Percentiles rank a stretch among this genome's conserved stretches.
These are phyloP conservation scores for Nigrospora oryzae DNA, from an alignment of 2,329 filamentous ascomycete species.

Conservation along the genomic window DNA sequence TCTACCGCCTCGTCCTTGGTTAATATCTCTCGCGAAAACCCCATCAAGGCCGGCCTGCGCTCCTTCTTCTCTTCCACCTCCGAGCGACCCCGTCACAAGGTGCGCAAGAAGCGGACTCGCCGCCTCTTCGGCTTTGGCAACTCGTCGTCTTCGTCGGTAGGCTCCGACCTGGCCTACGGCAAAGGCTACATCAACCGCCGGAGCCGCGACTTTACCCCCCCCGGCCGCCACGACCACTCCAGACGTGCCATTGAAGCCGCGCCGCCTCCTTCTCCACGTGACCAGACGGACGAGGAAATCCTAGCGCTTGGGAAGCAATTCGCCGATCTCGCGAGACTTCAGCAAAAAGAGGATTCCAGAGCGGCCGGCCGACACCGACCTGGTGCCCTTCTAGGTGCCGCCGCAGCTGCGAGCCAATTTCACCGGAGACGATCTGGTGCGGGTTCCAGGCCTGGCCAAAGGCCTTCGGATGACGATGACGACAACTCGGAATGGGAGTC, in stretches of 20 bases:
- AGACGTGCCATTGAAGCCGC: slow-evolving; percentile 9
- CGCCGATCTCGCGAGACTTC: slow-evolving; percentile 40
- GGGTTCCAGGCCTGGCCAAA: slow-evolving; percentile 29
- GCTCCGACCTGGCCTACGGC: slow-evolving; percentile 62
- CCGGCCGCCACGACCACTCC: slow-evolving; percentile 7
- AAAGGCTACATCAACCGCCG: slow-evolving; percentile 43
- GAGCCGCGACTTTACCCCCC: slow-evolving; percentile 22
- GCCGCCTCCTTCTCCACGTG: slow-evolving; percentile 17
- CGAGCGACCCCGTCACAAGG: slow-evolving; percentile 29
- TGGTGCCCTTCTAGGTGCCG: slow-evolving; percentile 29
- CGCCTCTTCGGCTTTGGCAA: slow-evolving; percentile 49
- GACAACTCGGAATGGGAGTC: slow-evolving; percentile 45
- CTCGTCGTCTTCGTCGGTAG: slow-evolving; percentile 59
- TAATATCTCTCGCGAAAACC: slow-evolving; percentile 54
- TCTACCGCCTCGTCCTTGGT: slow-evolving; percentile 52
- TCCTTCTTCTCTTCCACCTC: slow-evolving; percentile 57
- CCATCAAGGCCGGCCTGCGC: slow-evolving; percentile 42
- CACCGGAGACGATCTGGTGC: slow-evolving; percentile 28
- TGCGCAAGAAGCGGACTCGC: slow-evolving; percentile 36
- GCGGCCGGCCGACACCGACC: slow-evolving; percentile 28
- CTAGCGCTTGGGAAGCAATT: slow-evolving; percentile 45
- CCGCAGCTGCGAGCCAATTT: slow-evolving; percentile 31
- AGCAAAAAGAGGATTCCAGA: slow-evolving; percentile 41
- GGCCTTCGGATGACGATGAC: slow-evolving; percentile 28
- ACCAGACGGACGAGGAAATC: slow-evolving; percentile 49